Conservation (phyloP, 768 basidiomycete genomes). For the Arthromyces matolae region DNA sequence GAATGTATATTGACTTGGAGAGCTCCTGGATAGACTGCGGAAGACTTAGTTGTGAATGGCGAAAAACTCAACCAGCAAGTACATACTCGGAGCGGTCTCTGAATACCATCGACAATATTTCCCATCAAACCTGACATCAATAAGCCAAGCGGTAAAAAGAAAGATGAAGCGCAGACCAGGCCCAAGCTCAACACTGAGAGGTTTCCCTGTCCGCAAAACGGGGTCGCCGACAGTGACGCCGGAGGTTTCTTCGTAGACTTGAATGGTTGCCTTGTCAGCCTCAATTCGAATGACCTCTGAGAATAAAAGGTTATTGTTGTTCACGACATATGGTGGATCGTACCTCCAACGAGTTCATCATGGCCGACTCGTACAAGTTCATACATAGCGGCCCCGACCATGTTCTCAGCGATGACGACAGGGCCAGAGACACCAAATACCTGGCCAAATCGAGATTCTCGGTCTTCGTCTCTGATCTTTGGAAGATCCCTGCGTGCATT, state of each 20-base stretch:
- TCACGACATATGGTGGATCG: slow-evolving; percentile 17
- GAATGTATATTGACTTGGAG: slow-evolving; percentile 99
- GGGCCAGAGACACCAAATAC: slow-evolving; percentile 97
- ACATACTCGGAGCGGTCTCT: slow-evolving; percentile 83
- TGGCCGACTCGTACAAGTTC: slow-evolving; percentile 98
- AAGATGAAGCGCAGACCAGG: slow-evolving; percentile 59
- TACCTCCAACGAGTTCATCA: slow-evolving; percentile 96
- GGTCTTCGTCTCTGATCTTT: slow-evolving; percentile 88
- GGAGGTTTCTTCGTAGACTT: slow-evolving; percentile 99
- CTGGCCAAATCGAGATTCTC: slow-evolving; percentile 80
- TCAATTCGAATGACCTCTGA: slow-evolving; percentile 99
- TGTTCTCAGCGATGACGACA: slow-evolving; percentile 95
- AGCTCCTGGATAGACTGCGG: slow-evolving; percentile 85
- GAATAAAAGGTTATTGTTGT: slow-evolving; percentile 4
- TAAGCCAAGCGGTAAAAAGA: background rate
- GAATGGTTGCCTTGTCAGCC: slow-evolving; percentile 95
- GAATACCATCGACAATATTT: slow-evolving; percentile 99
- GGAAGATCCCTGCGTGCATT: slow-evolving; percentile 86
- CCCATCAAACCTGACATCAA: slow-evolving; percentile 80
- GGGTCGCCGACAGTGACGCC: slow-evolving; percentile 99
- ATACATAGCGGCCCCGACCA: slow-evolving; percentile 95
- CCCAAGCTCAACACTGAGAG: slow-evolving; percentile 94
- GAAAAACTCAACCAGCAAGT: slow-evolving; percentile 1
- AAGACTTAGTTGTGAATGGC: slow-evolving; percentile 11
- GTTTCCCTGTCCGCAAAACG: slow-evolving; percentile 95